Evolutionary conservation across 345 rosid species (phyloP), one percentile per base, ranked within the genome.

Genomic region (Populus euphratica): DNA sequence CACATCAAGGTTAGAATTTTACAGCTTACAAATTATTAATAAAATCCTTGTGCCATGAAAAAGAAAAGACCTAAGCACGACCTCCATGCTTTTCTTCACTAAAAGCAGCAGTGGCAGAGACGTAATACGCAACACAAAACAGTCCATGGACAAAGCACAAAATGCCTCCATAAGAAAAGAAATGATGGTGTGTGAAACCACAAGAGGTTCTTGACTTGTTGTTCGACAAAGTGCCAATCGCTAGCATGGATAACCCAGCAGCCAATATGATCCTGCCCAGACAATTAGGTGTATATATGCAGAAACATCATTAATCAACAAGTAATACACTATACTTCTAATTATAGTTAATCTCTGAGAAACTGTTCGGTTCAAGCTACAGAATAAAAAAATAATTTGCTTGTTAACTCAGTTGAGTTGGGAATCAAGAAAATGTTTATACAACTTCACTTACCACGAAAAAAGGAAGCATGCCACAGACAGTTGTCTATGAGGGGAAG

Each of bases 141-240:
- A 96, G 89, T 12, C 85, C 97, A 77, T 96, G 99, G 21, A 92
- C 91, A 81, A 96, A 96, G 80, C 98, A 93, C 72, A 86, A 62
- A 81, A 96, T 87, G 76, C 98, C 99, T 83, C 99, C 98, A 36
- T 91, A 88, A 4, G 98, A 92, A 62, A 96, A 86, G 73, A 89
- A 90, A 86, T 91, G 97, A 73, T 89, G 99, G 81, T 93, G 94
- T 78, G 94, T 73, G 88, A 92, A 87, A 35, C 99, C 99, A 70
- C 99, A 93, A 5, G 98, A 92, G 31, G 84, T 84, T 78, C 85
- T 92, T 69, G 96, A 87, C 86, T 91, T 93, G 80, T 86, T 77
- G 87, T 93, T 96, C 31, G 96, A 80, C 86, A 91, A 63, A 4
- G 90, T 87, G 38, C 99, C 99, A 20, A 93, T 88, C 85, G 89